phyloP scores from a whole-genome alignment of 805 yeast genomes.

The Yamadazyma olivae region DNA sequence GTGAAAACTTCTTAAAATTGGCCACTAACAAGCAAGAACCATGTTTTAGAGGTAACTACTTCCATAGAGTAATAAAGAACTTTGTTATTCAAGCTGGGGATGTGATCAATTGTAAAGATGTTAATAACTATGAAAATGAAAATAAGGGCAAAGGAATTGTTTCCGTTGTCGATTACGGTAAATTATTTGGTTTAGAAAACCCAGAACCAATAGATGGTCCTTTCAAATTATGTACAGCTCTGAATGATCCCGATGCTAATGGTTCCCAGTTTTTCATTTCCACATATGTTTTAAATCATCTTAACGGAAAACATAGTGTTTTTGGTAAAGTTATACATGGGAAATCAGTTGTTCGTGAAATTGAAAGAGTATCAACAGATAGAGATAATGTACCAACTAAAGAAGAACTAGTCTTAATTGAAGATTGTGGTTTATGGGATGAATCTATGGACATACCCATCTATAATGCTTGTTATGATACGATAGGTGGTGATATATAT shows the following conservation, averaged over 20 bases:
- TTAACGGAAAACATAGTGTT: constrained; percentile 71
- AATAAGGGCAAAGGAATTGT: constrained; percentile 36
- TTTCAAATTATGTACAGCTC: constrained; percentile 63
- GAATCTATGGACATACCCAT: constrained; percentile 53
- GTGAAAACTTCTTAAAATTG: constrained; percentile 47
- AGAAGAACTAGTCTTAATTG: constrained; percentile 42
- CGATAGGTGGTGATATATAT: constrained; percentile 64
- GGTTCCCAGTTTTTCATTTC: constrained; percentile 71
- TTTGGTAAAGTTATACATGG: constrained; percentile 72
- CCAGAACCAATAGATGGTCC: constrained; percentile 42
- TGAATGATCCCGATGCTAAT: constrained; percentile 40
- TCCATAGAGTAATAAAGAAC: constrained; percentile 65
- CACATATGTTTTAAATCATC: constrained; percentile 67
- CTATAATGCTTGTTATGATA: constrained; percentile 57
- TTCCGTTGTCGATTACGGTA: constrained; percentile 15
- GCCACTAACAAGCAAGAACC: constrained; percentile 17
- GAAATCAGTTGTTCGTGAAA: constrained; percentile 63
- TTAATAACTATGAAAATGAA: constrained; percentile 18
- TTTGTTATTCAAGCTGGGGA: constrained; percentile 75
- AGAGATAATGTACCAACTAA: constrained; percentile 43
- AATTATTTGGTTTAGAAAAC: constrained; percentile 58
- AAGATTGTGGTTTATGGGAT: constrained; percentile 65
- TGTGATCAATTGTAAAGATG: constrained; percentile 31
- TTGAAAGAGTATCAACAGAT: constrained; percentile 47
- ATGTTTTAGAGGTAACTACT: constrained; percentile 36